Base-by-base conservation (phyloP, 106 monocot genomes). In the Chionographis japonica region DNA sequence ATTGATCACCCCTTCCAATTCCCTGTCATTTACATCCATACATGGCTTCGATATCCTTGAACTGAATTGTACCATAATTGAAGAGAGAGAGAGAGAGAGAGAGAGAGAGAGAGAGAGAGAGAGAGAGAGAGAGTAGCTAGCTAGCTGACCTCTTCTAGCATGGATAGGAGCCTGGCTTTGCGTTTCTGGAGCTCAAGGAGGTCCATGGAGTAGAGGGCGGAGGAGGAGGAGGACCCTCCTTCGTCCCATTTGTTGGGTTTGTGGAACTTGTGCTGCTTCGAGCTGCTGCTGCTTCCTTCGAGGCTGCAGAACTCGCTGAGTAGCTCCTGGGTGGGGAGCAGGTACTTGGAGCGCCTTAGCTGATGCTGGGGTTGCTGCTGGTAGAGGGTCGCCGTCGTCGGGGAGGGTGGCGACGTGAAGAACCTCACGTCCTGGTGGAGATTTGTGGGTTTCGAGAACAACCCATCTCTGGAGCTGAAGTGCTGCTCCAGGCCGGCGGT, bases 91-190 rank as follows among this genome's bases (percentile, higher is more conserved):
- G 14, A 38, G 4, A 40, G 0, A 61, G 11, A 8, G 19, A 8
- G 15, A 38, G 37, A 67, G 12, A 4, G 37, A 53, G 49, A 12
- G 49, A 17, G 54, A 43, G n/a, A n/a, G n/a, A n/a, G n/a, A n/a
- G n/a, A 37, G 12, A 51, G 40, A n/a, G 2, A 66, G 66, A 8
- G 14, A 38, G 4, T n/a, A n/a, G n/a, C n/a, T 35, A 41, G 11
- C 13, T 20, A 49, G 56, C 67, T 78, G 15, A 88, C 88, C 88
- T 88, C 84, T 56, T 88, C 88, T 13, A 84, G 72, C 81, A 88
- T 72, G 58, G 74, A 54, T 40, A 75, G 56, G 8, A 88, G 75
- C 78, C 72, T 78, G 10, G 77, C 68, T 40, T 78, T 84, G 8
- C 72, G 65, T 61, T 67, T 78, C 64, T 84, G 80, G 6, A 84